phyloP scores from a whole-genome alignment of 2,329 filamentous ascomycete species.

The Exutisphaerella laricina region DNA sequence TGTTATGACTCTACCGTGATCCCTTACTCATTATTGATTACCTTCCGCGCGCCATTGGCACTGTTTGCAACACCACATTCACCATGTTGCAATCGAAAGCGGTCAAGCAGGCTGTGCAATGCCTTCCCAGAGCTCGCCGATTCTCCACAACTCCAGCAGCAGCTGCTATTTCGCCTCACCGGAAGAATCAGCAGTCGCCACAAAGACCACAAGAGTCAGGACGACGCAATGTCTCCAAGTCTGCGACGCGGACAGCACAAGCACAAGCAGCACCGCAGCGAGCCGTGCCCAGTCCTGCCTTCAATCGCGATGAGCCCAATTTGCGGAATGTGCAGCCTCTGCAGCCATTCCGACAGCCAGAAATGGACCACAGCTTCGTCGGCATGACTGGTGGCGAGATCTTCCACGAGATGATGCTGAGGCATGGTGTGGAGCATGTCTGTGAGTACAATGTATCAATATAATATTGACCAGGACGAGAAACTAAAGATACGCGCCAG shows the following conservation, averaged over 20 bases:
- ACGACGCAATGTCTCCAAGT: conserved; percentile 35
- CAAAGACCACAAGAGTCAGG: conserved; percentile 16
- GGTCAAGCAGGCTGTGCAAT: conserved; percentile 35
- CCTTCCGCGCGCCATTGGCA: not conserved
- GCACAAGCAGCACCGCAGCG: conserved; percentile 37
- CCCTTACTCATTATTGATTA: not conserved
- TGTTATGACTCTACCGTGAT: not conserved
- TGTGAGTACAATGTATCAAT: conserved; percentile 56
- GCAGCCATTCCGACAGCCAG: conserved; percentile 42
- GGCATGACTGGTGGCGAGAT: conserved; percentile 94
- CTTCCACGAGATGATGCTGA: conserved; percentile 98
- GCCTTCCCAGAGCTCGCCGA: conserved; percentile 36
- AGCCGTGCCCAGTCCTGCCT: conserved; percentile 43
- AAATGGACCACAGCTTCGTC: conserved; percentile 64
- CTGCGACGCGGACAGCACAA: conserved; percentile 41
- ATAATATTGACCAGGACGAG: not conserved
- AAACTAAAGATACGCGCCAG: conserved; percentile 30
- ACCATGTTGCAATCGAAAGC: conserved; percentile 32
- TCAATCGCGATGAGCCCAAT: conserved; percentile 43
- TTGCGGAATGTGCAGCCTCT: conserved; percentile 41
- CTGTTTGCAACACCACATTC: conserved; percentile 17
- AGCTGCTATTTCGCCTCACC: conserved; percentile 43
- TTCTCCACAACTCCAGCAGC: conserved; percentile 40
- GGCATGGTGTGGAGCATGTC: conserved; percentile 85
- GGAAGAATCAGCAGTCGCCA: conserved; percentile 19